Percentiles rank a stretch among this genome's conserved stretches.
phyloP scores from a whole-genome alignment of 2,329 filamentous ascomycete species.

The Ramularia endophylla region DNA sequence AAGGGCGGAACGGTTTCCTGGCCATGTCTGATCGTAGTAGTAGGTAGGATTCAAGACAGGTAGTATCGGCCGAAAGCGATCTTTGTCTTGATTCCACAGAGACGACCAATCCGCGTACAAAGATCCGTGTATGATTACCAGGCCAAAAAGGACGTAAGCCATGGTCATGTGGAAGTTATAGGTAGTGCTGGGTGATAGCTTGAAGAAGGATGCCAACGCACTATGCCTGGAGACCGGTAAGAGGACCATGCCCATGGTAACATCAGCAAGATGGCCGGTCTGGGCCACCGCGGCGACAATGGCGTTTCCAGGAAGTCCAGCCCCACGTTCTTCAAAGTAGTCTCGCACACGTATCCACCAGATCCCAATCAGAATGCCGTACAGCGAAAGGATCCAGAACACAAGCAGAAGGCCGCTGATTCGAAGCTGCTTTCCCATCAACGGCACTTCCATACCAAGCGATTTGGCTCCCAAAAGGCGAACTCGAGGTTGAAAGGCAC shows the following conservation, averaged over 20 bases:
- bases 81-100: slow-evolving; percentile 1
- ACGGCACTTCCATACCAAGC: slow-evolving; percentile 1
- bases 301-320: slow-evolving; percentile 5
- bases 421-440: slow-evolving; percentile 7
- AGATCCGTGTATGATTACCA: slow-evolving; percentile 7
- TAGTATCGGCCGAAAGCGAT: slow-evolving; percentile 6
- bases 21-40: slow-evolving; percentile 14
- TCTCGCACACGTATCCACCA: slow-evolving; percentile 12
- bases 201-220: slow-evolving; percentile 13
- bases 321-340: slow-evolving; percentile 9
- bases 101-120: slow-evolving; percentile 9
- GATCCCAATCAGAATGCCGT: slow-evolving; percentile 9
- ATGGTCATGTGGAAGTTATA: slow-evolving; percentile 11
- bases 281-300: slow-evolving; percentile 10
- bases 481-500: slow-evolving; percentile 7
- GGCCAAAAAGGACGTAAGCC: slow-evolving; percentile 7
- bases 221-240: slow-evolving; percentile 12
- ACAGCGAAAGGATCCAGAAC: slow-evolving; percentile 7
- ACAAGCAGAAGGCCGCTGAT: slow-evolving; percentile 9
- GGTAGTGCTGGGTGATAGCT: slow-evolving; percentile 8
- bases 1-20: slow-evolving; percentile 8
- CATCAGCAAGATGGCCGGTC: slow-evolving; percentile 11
- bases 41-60: slow-evolving; percentile 16
- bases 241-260: slow-evolving; percentile 14
- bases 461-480: slow-evolving; percentile 2